A percentile compares a stretch with the other conserved stretches of the same genome.
Evolutionary conservation across 2,329 filamentous ascomycete species (phyloP).

Genomic region (Pyrenophora tritici-repentis): DNA sequence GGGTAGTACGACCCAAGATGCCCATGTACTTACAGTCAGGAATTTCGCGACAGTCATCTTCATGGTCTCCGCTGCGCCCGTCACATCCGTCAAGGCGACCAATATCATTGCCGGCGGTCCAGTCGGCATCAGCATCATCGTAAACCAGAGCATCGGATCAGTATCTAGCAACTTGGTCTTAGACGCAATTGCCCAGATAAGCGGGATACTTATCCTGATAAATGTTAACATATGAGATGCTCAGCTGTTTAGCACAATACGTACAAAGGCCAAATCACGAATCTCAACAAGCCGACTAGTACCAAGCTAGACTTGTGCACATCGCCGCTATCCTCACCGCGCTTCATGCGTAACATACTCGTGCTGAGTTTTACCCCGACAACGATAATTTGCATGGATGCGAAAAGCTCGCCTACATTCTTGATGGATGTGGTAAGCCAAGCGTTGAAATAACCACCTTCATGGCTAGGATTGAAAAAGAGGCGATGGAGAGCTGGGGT

Average conservation of each 20-base stretch:
- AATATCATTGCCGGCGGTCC: slow-evolving; percentile 62
- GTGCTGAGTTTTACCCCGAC: slow-evolving; percentile 69
- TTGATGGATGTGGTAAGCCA: slow-evolving; percentile 67
- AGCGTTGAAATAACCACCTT: slow-evolving; percentile 68
- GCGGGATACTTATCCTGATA: slow-evolving; percentile 54
- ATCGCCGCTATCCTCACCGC: slow-evolving; percentile 47
- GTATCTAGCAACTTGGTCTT: slow-evolving; percentile 57
- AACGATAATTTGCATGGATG: slow-evolving; percentile 67
- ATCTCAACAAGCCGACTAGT: slow-evolving; percentile 61
- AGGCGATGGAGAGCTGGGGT: slow-evolving; percentile 62
- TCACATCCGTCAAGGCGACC: slow-evolving; percentile 58
- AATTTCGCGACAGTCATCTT: slow-evolving; percentile 62
- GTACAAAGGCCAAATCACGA: slow-evolving; percentile 63
- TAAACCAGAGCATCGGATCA: slow-evolving; percentile 71
- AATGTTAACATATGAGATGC: slow-evolving; percentile 5
- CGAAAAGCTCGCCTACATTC: slow-evolving; percentile 68
- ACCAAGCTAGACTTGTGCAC: slow-evolving; percentile 57
- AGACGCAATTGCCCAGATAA: slow-evolving; percentile 61
- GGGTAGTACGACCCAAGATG: neutral
- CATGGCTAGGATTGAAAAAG: slow-evolving; percentile 63
- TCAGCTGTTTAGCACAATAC: neutral
- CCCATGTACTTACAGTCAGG: slow-evolving; percentile 48
- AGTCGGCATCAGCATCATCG: slow-evolving; percentile 64
- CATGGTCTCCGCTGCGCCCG: slow-evolving; percentile 49
- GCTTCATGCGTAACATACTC: slow-evolving; percentile 55